A percentile compares a stretch with the other conserved stretches of the same genome.
These are phyloP conservation scores for Mortierella sp. DNA, from an alignment of 371 early-diverging fungal genomes.

Conservation along the genomic window DNA sequence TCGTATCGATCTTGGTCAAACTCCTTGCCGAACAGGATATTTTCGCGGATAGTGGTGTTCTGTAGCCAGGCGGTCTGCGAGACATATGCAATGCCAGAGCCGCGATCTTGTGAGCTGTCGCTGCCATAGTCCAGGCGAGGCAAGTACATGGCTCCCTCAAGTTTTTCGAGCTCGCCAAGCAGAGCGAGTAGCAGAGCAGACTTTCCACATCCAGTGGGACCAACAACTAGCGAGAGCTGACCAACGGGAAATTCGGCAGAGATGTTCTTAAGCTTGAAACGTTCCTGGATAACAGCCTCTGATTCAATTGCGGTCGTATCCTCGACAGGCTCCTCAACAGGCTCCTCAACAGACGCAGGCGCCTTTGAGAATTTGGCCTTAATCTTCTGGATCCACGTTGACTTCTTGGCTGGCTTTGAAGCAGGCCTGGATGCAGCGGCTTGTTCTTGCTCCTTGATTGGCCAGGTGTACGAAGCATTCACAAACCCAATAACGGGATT, in stretches of 20 bases:
- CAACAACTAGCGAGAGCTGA: slow-evolving; percentile 80
- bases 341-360: too few relatives aligned
- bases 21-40: slow-evolving; percentile 84
- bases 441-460: slow-evolving; percentile 49
- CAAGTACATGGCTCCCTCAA: slow-evolving; percentile 58
- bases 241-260: slow-evolving; percentile 69
- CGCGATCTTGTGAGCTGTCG: slow-evolving; percentile 19
- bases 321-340: slow-evolving; percentile 14
- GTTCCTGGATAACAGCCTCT: slow-evolving; percentile 25
- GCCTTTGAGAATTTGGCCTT: slow-evolving; percentile 29
- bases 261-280: slow-evolving; percentile 63
- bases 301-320: slow-evolving; percentile 29
- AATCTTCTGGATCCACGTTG: slow-evolving; percentile 28
- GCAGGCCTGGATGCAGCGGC: background rate
- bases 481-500: slow-evolving; percentile 60
- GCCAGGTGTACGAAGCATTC: slow-evolving; percentile 66
- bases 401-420: slow-evolving; percentile 23
- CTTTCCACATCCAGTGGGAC: slow-evolving; percentile 86
- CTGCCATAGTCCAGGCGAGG: slow-evolving; percentile 57
- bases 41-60: slow-evolving; percentile 84
- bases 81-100: slow-evolving; percentile 77
- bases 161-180: slow-evolving; percentile 64
- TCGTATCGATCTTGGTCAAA: slow-evolving; percentile 75
- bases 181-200: slow-evolving; percentile 76
- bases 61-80: slow-evolving; percentile 91